Evolutionary conservation across 805 yeast genomes (phyloP), one percentile per base, ranked within the genome.

Genomic region (Lachancea sp.): DNA sequence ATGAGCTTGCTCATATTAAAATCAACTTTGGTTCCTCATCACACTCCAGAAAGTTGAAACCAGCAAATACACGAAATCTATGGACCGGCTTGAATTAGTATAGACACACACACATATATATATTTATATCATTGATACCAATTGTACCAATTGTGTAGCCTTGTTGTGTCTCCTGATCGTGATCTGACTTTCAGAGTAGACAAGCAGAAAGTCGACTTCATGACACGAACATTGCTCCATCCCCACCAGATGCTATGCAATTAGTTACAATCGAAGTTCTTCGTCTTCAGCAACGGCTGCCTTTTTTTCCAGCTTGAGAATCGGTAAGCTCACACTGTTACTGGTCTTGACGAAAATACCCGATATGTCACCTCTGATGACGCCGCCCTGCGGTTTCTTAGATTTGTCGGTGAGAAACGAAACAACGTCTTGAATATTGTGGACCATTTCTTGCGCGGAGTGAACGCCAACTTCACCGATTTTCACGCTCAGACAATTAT

Each of bases 321-420:
- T 66, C 1, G 90, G 91, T 52, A 85, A 65, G 60, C 85, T 77
- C 15, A 73, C 70, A 62, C 90, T 82, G 34, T 78, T 82, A 38
- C 77, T 71, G 0, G 88, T 80, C 62, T 83, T 84, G 34, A 85
- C 68, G 54, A 78, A 78, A 13, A 82, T 70, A 11, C 84, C 66
- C 33, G 72, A 72, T 15, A 68, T 65, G 17, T 71, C 72, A 29
- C 66, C 65, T 46, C 68, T 68, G 25, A 80, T 59, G 3, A 78
- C 57, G 9, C 87, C 86, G 10, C 87, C 86, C 42, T 75, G 73
- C 2, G 85, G 84, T 49, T 58, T 66, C 53, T 66, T 65, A 39
- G 71, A 68, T 13, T 59, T 62, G 44, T 66, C 66, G 3, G 71
- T 69, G 30, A 87, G 63, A 54, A 74, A 75, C 41, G 70, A 71